Evolutionary conservation across 164 flowering plant genomes (phyloP).

Genomic region (Santalum album): DNA sequence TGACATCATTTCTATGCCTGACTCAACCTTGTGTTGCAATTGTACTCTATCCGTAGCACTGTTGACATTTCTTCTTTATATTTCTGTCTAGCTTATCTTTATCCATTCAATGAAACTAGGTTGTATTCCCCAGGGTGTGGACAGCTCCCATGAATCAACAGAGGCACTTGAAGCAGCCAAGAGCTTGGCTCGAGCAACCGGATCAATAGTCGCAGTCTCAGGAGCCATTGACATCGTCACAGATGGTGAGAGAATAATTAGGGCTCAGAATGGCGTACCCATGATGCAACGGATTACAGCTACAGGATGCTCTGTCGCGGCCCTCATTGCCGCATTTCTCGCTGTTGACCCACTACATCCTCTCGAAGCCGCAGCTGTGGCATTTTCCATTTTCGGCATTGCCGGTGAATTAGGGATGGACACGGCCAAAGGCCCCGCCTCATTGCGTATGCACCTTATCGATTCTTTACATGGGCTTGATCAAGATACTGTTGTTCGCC

Average conservation of each 20-base stretch:
- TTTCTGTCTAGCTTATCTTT: too few species aligned
- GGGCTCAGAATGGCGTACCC: conserved; percentile 69
- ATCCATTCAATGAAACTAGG: neutral
- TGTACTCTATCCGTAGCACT: too few species aligned
- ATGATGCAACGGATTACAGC: conserved; percentile 85
- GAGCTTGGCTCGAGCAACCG: conserved; percentile 47
- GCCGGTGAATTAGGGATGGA: conserved; percentile 81
- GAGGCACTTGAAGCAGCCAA: conserved; percentile 86
- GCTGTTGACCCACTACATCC: conserved; percentile 52
- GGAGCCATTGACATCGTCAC: conserved; percentile 85
- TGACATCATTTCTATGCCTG: too few species aligned
- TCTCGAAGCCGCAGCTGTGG: conserved; percentile 75
- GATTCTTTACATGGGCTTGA: conserved; percentile 76
- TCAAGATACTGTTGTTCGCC: conserved; percentile 31
- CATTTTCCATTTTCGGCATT: conserved; percentile 74
- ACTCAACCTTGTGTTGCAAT: too few species aligned
- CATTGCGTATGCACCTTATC: conserved; percentile 74
- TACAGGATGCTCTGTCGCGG: conserved; percentile 88
- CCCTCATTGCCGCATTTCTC: conserved; percentile 83
- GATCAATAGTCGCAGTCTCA: conserved; percentile 71
- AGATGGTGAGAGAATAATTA: conserved; percentile 59
- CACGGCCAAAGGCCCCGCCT: conserved; percentile 78
- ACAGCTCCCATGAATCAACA: conserved; percentile 60
- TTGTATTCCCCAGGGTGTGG: conserved; percentile 52
- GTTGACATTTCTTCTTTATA: too few species aligned